These are phyloP conservation scores for Colletotrichum horii DNA, from an alignment of 2,329 filamentous ascomycete genomes.

Conservation along the genomic window DNA sequence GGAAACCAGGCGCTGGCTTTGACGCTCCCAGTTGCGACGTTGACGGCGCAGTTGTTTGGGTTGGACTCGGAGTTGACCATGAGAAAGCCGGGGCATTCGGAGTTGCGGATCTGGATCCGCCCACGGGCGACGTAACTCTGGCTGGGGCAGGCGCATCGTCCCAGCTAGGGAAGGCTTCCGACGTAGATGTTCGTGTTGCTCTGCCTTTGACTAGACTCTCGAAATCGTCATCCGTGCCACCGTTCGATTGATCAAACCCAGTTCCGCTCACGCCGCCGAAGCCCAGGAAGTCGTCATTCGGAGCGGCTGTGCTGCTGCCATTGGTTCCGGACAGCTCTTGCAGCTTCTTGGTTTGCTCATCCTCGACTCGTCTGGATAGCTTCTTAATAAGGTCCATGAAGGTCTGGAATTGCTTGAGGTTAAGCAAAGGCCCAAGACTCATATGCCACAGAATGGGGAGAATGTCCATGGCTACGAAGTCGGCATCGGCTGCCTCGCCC, in stretches of 20 bases:
- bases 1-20: constrained; percentile 49
- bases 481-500: constrained; percentile 80
- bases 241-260: constrained; percentile 55
- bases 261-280: constrained; percentile 72
- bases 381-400: constrained; percentile 91
- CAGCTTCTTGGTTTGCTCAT: constrained; percentile 86
- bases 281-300: constrained; percentile 71
- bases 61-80: constrained; percentile 65
- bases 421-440: constrained; percentile 86
- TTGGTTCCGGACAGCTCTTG: constrained; percentile 76
- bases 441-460: constrained; percentile 91
- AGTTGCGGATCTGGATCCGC: constrained; percentile 38
- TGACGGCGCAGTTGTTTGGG: constrained; percentile 31
- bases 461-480: constrained; percentile 91
- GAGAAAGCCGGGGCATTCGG: constrained; percentile 60
- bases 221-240: constrained; percentile 75
- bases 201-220: constrained; percentile 87
- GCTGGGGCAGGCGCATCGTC: constrained; percentile 44
- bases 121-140: constrained; percentile 36
- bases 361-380: constrained; percentile 80
- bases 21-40: constrained; percentile 35
- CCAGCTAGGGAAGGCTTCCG: constrained; percentile 54
- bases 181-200: constrained; percentile 37
- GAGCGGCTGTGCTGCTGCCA: constrained; percentile 51
- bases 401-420: constrained; percentile 83